These are phyloP conservation scores for Zoysia pacifica DNA, from an alignment of 176 grass and related monocot species.

Conservation along the genomic window DNA sequence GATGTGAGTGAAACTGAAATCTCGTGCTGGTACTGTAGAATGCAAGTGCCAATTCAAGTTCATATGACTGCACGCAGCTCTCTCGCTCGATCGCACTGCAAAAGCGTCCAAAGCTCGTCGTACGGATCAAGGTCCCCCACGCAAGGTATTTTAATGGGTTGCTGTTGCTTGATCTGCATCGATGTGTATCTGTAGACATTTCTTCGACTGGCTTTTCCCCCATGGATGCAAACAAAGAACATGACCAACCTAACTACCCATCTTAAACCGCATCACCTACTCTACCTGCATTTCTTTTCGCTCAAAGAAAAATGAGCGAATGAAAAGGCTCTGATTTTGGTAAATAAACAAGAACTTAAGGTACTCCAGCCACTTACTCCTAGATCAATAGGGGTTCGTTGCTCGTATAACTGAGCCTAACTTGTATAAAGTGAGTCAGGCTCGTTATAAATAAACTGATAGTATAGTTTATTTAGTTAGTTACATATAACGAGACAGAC, in stretches of 20 bases:
- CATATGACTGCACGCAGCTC: slow-evolving; percentile 11
- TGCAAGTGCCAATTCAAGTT: slow-evolving; percentile 8
- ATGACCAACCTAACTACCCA: slow-evolving; percentile 30
- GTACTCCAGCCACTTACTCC: not conserved
- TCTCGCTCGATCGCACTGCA: not conserved
- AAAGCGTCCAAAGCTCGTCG: slow-evolving; percentile 20
- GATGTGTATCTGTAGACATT: slow-evolving; percentile 6
- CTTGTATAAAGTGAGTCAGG: too few species aligned
- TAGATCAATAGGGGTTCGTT: too few species aligned
- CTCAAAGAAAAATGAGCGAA: not conserved
- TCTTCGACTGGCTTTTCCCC: not conserved
- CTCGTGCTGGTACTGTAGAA: not conserved
- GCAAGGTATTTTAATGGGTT: slow-evolving; percentile 7
- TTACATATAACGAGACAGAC: too few species aligned
- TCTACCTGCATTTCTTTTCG: not conserved
- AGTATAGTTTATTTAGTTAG: too few species aligned
- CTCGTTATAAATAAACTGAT: too few species aligned
- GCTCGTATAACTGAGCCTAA: too few species aligned
- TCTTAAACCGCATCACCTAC: slow-evolving; percentile 28
- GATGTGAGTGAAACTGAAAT: too few species aligned
- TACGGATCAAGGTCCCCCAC: slow-evolving; percentile 37
- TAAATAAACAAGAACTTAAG: slow-evolving; percentile 9
- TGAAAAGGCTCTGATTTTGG: too few species aligned
- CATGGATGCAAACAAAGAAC: not conserved
- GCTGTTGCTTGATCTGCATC: slow-evolving; percentile 16